These are phyloP conservation scores for Trichoderma semiorbis DNA, from an alignment of 2,329 filamentous ascomycete species.

Conservation along the genomic window DNA sequence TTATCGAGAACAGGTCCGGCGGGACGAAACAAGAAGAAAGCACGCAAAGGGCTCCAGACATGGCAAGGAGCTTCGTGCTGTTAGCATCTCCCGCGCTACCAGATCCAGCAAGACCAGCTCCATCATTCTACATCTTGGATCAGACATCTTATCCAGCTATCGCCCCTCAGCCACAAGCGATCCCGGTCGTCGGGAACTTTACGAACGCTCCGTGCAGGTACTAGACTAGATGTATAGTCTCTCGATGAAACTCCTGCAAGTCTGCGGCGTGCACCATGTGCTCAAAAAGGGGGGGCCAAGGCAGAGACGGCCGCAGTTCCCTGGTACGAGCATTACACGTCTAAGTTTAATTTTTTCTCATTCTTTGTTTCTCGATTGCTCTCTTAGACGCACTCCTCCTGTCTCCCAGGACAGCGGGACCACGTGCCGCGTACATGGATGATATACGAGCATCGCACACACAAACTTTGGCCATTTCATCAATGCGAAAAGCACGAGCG, in stretches of 20 bases:
- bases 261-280: not conserved
- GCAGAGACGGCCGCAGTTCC: not conserved
- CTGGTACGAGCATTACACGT: not conserved
- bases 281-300: not conserved
- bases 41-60: not conserved
- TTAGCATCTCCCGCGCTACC: not conserved
- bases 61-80: not conserved
- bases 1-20: not conserved
- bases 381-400: not conserved
- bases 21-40: not conserved
- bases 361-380: not conserved
- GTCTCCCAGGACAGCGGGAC: not conserved
- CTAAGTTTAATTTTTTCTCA: not conserved
- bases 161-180: not conserved
- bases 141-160: not conserved
- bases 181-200: conserved; percentile 13
- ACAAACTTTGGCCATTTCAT: not conserved
- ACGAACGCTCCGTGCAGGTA: conserved; percentile 11
- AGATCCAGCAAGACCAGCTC: not conserved
- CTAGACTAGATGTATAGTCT: not conserved
- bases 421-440: not conserved
- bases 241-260: not conserved
- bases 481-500: not conserved
- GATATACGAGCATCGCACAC: not conserved
- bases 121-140: conserved; percentile 10